These are phyloP conservation scores for Fusarium equiseti DNA, from an alignment of 2,329 filamentous ascomycete genomes.

Conservation along the genomic window DNA sequence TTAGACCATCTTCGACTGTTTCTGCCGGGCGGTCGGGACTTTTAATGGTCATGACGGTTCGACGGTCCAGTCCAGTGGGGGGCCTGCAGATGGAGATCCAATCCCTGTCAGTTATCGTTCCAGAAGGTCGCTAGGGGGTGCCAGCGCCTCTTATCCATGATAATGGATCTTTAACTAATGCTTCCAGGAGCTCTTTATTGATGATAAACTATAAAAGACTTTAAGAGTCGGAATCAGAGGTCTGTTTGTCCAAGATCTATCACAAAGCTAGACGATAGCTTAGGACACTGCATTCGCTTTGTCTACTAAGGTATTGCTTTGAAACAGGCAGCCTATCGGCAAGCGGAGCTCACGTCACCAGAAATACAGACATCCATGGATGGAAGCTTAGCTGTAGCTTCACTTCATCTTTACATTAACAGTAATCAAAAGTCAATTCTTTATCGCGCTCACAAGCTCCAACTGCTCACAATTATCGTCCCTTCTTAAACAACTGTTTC, in stretches of 20 bases:
- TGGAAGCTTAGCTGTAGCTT: background rate
- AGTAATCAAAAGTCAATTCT: background rate
- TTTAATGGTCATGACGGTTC: slow-evolving; percentile 24
- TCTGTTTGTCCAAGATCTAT: background rate
- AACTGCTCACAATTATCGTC: background rate
- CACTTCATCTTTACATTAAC: slow-evolving; percentile 9
- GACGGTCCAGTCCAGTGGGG: slow-evolving; percentile 7
- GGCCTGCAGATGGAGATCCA: slow-evolving; percentile 16
- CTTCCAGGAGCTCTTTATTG: background rate
- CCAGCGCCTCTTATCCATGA: background rate
- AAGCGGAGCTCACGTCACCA: slow-evolving; percentile 33
- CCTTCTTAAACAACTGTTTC: accelerated
- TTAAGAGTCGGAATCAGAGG: background rate
- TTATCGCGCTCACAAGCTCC: background rate
- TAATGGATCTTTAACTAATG: background rate
- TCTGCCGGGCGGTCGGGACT: slow-evolving; percentile 54
- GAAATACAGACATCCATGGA: background rate
- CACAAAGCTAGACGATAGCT: background rate
- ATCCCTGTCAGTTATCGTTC: slow-evolving; percentile 32
- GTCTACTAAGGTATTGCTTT: background rate
- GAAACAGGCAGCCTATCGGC: background rate
- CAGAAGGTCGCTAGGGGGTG: slow-evolving; percentile 16
- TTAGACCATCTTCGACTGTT: slow-evolving; percentile 42
- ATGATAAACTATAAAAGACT: background rate
- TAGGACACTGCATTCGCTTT: background rate